Base-by-base conservation (phyloP, 2,329 filamentous ascomycete species). In the Cercospora janseana region DNA sequence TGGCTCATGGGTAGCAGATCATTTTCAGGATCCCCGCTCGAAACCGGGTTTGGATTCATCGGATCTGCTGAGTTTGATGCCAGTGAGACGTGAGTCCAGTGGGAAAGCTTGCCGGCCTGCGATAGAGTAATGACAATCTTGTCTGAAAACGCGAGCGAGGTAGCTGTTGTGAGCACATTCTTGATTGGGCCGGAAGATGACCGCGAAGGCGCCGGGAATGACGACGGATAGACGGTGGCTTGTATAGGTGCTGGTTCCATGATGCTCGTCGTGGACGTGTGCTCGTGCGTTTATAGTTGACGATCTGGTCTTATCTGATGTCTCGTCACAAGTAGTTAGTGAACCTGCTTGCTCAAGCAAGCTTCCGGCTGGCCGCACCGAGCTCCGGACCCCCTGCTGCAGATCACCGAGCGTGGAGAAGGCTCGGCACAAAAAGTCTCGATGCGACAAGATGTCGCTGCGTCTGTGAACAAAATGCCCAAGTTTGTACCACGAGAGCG, bases 51-150 rank as follows among this genome's bases (percentile, higher is more conserved):
- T 71, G 72, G 82, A 80, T 65, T 87, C 82, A 35, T 85, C 1
- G 61, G 78, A 16, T 81, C 78, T 13, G 80, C 78, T n/a, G 82
- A 75, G 3, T 84, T 79, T 21, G 80, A 78, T n/a, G 81, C 79
- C 16, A 94, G 78, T 0, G 88, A 86, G 0, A 94, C 87, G 73
- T 93, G 87, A 15, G 96, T 90, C 93, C 93, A 98, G 77, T 97
- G 93, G 15, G 88, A 87, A 38, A 97, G 73, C 52, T 85, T 81
- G 5, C 91, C 92, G 54, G 85, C 81, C 72, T 97, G 93, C 0
- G 87, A 88, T 52, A 97, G 79, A 1, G 90, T 96, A 56, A 98
- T 75, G 61, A 98, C 73, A 62, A 98, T 89, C 70, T 89, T 95
- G 78, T 97, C 93, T 6, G 84, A 79, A 70, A 97, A 97, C 61